Base-by-base conservation (phyloP, 2,329 filamentous ascomycete species). In the Phialocephala sp. region DNA sequence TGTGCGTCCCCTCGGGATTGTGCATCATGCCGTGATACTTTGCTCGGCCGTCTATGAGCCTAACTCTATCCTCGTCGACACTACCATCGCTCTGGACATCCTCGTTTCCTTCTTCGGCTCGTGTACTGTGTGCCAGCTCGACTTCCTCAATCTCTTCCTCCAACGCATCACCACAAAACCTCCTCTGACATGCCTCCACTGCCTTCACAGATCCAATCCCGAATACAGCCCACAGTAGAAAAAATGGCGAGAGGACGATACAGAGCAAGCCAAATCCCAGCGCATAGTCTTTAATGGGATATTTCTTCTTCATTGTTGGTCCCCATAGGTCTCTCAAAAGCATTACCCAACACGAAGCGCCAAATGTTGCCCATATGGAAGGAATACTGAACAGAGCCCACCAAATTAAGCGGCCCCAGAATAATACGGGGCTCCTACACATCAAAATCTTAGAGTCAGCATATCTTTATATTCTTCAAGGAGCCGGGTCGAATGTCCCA, bases 161-260 rank as follows among this genome's bases (percentile, higher is more conserved):
- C 57, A 65, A 43, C 22, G 52, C 61, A 60, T 66, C 68, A 35
- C 63, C 64, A 59, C 69, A 69, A 22, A 62, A 68, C 18, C 36
- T 50, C 57, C 47, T 64, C 58, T 68, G 68, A 54, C 64, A 66
- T 22, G 11, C 32, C 37, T 69, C 60, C 24, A 69, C 50, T 1
- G 24, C 62, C n/a, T 35, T 45, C 9, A 68, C 50, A 18, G 45
- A 50, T 0, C 41, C 52, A 35, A 37, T 22, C 8, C 64, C 64
- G 43, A 61, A 11, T 4, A 58, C 36, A 22, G 47, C 14, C 15
- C 63, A 63, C 2, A 67, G 11, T 5, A 62, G 4, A 2, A 64
- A 18, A 37, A 65, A 45, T 12, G 67, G 67, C 1, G 43, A n/a
- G 4, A 60, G 4, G 1, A 60, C 4, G 18, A 62, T 36, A 14